phyloP scores from a whole-genome alignment of 1,284 basidiomycete species.

The Moniliella sp. region DNA sequence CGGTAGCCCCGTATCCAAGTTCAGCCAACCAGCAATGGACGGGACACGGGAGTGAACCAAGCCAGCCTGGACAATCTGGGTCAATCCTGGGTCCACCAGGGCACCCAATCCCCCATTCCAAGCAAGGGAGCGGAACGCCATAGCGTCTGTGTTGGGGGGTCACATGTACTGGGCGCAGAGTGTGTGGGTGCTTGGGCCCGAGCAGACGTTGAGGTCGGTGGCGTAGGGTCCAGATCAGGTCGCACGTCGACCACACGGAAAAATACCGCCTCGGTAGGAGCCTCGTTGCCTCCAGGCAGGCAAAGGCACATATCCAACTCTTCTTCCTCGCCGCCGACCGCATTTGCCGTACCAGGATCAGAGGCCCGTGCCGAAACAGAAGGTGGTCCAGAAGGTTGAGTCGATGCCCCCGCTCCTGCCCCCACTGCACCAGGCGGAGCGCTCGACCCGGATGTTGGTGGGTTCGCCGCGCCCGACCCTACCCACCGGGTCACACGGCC shows the following conservation, averaged over 20 bases:
- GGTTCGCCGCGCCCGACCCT: no score
- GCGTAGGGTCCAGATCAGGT: background rate
- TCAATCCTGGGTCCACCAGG: constrained; percentile 53
- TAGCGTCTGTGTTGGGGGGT: constrained; percentile 4
- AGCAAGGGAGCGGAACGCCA: constrained; percentile 10
- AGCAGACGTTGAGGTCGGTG: no score
- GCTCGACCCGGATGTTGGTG: background rate
- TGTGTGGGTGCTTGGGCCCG: no score
- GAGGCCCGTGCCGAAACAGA: constrained; percentile 62
- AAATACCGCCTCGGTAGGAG: constrained; percentile 10
- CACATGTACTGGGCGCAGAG: no score
- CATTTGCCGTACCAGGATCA: no score
- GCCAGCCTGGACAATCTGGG: constrained; percentile 58
- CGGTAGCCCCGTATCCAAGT: constrained; percentile 18
- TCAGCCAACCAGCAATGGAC: constrained; percentile 43
- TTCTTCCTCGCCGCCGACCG: constrained; percentile 35
- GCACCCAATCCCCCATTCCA: constrained; percentile 55
- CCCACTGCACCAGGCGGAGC: background rate
- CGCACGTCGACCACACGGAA: background rate
- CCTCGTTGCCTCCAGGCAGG: constrained; percentile 35
- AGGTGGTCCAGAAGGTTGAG: constrained; percentile 39
- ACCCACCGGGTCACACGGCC: background rate
- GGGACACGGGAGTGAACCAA: constrained; percentile 51
- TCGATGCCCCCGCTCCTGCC: background rate
- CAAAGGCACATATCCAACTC: background rate